These are phyloP conservation scores for Saccharomyces uvarum DNA, from an alignment of 1,139 yeast genomes.

Conservation along the genomic window DNA sequence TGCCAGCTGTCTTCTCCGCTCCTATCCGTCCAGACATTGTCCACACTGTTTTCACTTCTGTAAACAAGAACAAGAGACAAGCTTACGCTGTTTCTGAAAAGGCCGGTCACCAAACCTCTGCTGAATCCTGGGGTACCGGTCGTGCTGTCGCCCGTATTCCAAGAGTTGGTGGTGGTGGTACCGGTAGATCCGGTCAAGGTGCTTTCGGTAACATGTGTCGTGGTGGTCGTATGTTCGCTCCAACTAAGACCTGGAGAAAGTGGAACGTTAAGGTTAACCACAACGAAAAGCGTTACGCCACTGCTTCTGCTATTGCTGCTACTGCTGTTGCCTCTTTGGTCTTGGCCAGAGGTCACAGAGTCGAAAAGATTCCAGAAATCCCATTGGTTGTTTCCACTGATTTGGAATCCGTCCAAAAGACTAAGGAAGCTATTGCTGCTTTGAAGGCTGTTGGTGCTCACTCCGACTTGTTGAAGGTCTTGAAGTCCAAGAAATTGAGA, in stretches of 20 bases:
- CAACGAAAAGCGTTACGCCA: slow-evolving; percentile 99
- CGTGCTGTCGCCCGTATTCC: slow-evolving; percentile 99
- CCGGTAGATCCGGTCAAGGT: slow-evolving; percentile 99
- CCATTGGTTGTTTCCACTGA: slow-evolving; percentile 96
- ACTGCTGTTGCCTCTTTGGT: slow-evolving; percentile 97
- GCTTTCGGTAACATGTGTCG: slow-evolving; percentile 99
- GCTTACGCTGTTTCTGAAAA: slow-evolving; percentile 98
- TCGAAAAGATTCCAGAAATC: slow-evolving; percentile 95
- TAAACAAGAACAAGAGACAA: slow-evolving; percentile 99
- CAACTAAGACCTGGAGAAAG: slow-evolving; percentile 99
- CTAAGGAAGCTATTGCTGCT: slow-evolving; percentile 98
- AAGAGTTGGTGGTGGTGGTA: slow-evolving; percentile 99
- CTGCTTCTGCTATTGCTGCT: slow-evolving; percentile 99
- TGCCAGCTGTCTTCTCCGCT: slow-evolving; percentile 98
- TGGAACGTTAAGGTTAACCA: slow-evolving; percentile 99
- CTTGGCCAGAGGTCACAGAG: slow-evolving; percentile 99
- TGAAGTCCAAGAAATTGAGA: slow-evolving; percentile 97
- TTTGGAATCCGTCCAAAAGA: slow-evolving; percentile 86
- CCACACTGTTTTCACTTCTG: slow-evolving; percentile 96
- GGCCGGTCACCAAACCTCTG: slow-evolving; percentile 99
- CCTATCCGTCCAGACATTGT: slow-evolving; percentile 99
- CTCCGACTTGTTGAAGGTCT: slow-evolving; percentile 95
- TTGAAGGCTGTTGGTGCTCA: slow-evolving; percentile 98
- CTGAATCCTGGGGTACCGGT: slow-evolving; percentile 99
- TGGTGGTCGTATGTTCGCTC: slow-evolving; percentile 99